Base-by-base conservation (phyloP, 768 basidiomycete species). In the Boletus patriciae region DNA sequence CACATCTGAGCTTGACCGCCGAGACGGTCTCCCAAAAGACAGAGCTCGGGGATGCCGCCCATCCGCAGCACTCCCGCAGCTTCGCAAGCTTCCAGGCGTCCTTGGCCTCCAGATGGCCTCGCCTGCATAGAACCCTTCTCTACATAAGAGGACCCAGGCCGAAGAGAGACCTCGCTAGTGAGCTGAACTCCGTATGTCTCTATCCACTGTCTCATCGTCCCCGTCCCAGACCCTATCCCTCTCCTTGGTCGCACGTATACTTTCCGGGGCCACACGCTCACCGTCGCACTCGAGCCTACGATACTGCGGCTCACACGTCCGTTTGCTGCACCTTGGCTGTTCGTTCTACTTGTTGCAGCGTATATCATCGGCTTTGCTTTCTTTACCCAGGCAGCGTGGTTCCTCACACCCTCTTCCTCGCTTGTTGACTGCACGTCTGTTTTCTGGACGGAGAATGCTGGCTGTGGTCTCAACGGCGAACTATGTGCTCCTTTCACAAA, bases 351-450 rank as follows among this genome's bases (percentile, higher is more conserved):
- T 16, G 79, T 66, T 27, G 76, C 74, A 25, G 84, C 75, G 3
- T 93, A 90, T 69, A 85, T 93, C 59, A 77, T 91, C 49, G 81
- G 79, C 31, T 77, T 94, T 25, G 80, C 88, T 0, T 91, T 93
- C 73, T 81, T 92, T 59, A 73, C 83, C 12, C 80, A 88, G 18
- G 79, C 85, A 10, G 87, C 91, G 59, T 91, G 83, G 52, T 94
- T 86, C 70, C 73, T 84, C 37, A 87, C 83, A 3, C 86, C 87
- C 3, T 66, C 84, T 15, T 80, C 79, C 40, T 80, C 85, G 2
- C 87, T 84, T 63, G 77, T 87, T 50, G 80, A 76, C 37, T 91
- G 89, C 65, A 88, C 87, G 8, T 78, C 85, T 8, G 80, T 85
- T 3, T 90, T 84, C 66, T 93, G 90, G 88, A 59, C 76, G 3